Conservation (phyloP, 192 early-diverging fungal genomes). For the Linnemannia zychae region DNA sequence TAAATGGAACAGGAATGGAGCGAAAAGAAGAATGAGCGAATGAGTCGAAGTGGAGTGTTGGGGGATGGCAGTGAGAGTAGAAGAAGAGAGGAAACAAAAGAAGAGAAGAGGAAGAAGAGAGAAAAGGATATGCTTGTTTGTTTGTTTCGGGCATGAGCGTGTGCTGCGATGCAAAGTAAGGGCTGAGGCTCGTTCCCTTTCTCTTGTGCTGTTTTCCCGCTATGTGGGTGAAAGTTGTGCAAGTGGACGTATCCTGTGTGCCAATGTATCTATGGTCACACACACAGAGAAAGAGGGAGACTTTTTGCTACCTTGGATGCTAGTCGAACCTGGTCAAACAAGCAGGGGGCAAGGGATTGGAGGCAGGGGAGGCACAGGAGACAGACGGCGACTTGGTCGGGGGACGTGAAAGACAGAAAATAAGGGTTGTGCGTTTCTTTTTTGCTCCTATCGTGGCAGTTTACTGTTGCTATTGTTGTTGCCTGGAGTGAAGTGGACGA, state of each 20-base stretch:
- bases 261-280: no score
- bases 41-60: slow-evolving; percentile 9
- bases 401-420: not conserved
- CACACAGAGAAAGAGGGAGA: not conserved
- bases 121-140: not conserved
- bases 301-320: not conserved
- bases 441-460: not conserved
- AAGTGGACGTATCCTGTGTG: no score
- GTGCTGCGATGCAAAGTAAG: no score
- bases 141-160: not conserved
- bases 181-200: not conserved
- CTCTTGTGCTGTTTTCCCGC: no score
- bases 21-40: not conserved
- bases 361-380: not conserved
- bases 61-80: slow-evolving; percentile 1
- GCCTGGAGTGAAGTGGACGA: no score
- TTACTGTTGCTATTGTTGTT: not conserved
- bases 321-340: not conserved
- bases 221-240: no score
- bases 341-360: not conserved
- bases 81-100: not conserved
- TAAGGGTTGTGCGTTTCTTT: not conserved
- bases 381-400: not conserved
- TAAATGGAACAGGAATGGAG: not conserved
- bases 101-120: not conserved